phyloP scores from a whole-genome alignment of 805 yeast genomes.

The Lipomyces mesembrius region DNA sequence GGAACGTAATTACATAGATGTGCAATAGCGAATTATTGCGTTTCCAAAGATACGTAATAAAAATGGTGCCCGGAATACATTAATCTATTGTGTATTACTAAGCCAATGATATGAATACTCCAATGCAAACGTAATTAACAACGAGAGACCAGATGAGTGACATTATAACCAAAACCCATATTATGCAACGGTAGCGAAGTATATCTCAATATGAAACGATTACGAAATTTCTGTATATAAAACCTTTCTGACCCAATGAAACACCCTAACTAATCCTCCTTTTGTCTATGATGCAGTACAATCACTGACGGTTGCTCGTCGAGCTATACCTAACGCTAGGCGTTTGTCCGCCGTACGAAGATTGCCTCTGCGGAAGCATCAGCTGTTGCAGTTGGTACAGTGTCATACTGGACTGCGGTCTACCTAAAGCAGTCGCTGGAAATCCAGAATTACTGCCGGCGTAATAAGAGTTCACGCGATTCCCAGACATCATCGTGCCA shows the following conservation, averaged over 20 bases:
- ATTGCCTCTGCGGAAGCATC: constrained; percentile 15
- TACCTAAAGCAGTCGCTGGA: not conserved
- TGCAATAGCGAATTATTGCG: too few species aligned
- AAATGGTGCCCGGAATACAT: not conserved
- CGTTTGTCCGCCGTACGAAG: not conserved
- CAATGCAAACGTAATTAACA: not conserved
- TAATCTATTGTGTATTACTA: not conserved
- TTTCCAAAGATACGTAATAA: too few species aligned
- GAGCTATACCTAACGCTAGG: not conserved
- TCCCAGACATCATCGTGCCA: constrained; percentile 8
- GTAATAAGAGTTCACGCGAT: not conserved
- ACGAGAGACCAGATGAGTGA: not conserved
- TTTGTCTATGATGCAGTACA: not conserved
- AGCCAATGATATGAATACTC: not conserved
- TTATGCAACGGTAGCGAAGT: not conserved
- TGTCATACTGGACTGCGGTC: constrained; percentile 18
- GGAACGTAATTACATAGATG: too few species aligned
- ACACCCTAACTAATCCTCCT: not conserved
- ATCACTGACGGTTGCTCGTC: not conserved
- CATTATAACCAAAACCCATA: constrained; percentile 2
- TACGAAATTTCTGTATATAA: not conserved
- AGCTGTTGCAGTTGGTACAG: constrained; percentile 22
- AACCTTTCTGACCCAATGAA: not conserved
- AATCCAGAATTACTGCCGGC: constrained; percentile 7
- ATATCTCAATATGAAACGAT: not conserved